A percentile compares a stretch with the other conserved stretches of the same genome.
Conservation (phyloP, 179 eudicot genomes). For the Silene noctiflora region DNA sequence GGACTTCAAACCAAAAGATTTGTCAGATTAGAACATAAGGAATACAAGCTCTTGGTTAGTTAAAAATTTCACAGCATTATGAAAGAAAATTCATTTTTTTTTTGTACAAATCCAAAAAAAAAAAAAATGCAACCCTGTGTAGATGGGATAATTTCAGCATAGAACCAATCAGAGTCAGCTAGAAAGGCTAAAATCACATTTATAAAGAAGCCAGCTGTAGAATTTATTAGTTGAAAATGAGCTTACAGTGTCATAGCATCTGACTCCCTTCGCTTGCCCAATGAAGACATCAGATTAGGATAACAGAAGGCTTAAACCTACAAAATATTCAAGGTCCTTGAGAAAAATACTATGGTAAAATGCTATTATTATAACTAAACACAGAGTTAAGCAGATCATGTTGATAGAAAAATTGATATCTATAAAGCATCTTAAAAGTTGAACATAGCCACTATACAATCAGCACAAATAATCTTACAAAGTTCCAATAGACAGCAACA, state of each 20-base stretch:
- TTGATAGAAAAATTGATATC: neutral
- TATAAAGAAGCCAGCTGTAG: neutral
- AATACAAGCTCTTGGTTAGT: no score
- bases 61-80: no score
- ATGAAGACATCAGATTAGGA: neutral
- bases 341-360: no score
- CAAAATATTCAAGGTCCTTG: neutral
- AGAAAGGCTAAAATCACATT: neutral
- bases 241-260: neutral
- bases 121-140: neutral
- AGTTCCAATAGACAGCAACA: no score
- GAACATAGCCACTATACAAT: neutral
- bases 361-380: neutral
- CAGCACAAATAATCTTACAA: neutral
- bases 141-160: neutral
- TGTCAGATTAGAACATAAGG: neutral
- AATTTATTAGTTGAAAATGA: neutral
- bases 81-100: no score
- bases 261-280: neutral
- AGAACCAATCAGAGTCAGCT: neutral
- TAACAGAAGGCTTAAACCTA: neutral
- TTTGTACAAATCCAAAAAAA: neutral
- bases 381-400: neutral
- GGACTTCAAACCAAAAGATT: neutral
- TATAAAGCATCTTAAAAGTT: constrained; percentile 1